Conservation (phyloP, 2,329 filamentous ascomycete species). For the Blumeria hordei region DNA sequence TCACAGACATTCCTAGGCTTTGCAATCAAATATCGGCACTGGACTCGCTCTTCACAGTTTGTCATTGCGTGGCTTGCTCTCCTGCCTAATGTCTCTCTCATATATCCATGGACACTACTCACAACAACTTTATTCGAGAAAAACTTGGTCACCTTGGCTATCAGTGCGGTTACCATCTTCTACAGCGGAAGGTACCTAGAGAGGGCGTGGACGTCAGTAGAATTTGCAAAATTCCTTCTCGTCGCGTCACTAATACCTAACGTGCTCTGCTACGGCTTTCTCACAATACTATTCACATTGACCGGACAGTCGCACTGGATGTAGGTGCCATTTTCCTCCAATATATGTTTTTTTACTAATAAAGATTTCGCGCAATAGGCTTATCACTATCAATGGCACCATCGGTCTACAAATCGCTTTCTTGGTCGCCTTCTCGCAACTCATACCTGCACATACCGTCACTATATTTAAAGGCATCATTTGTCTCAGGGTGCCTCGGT, state of each 20-base stretch:
- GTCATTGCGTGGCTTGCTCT: constrained; percentile 72
- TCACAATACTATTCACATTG: constrained; percentile 49
- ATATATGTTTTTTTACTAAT: constrained; percentile 5
- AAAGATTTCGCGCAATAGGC: constrained; percentile 19
- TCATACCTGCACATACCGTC: constrained; percentile 90
- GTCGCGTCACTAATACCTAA: constrained; percentile 64
- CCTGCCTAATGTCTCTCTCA: constrained; percentile 57
- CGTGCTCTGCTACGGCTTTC: constrained; percentile 43
- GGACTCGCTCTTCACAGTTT: constrained; percentile 35
- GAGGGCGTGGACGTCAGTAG: constrained; percentile 76
- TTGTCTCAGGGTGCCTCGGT: constrained; percentile 60
- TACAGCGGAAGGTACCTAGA: constrained; percentile 90
- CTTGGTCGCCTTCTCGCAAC: constrained; percentile 90
- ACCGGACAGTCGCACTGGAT: constrained; percentile 42
- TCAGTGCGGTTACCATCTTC: constrained; percentile 59
- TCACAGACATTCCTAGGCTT: constrained; percentile 65
- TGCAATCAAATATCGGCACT: constrained; percentile 48
- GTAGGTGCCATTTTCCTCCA: constrained; percentile 23
- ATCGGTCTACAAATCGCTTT: constrained; percentile 80
- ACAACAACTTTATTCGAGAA: constrained; percentile 76
- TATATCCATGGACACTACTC: constrained; percentile 84
- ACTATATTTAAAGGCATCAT: constrained; percentile 74
- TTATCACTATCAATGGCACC: constrained; percentile 68
- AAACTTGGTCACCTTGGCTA: constrained; percentile 65
- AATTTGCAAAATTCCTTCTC: constrained; percentile 75